Percentiles rank a stretch among this genome's conserved stretches.
Evolutionary conservation across 2,329 filamentous ascomycete species (phyloP).

Genomic region (Stagonosporopsis tanaceti): DNA sequence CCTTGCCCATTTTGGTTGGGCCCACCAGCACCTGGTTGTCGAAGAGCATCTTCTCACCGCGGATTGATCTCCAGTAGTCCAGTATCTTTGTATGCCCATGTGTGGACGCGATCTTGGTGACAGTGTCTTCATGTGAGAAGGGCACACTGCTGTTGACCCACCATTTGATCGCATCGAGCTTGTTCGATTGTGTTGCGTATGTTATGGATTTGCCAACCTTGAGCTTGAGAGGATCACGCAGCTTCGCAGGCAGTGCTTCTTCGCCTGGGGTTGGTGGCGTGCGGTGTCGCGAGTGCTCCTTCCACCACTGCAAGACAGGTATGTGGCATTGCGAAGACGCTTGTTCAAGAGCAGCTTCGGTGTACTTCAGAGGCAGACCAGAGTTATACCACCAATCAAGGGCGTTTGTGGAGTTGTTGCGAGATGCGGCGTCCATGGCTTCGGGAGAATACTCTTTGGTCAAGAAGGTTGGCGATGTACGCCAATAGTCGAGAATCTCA

Average conservation of each 20-base stretch:
- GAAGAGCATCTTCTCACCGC: conserved; percentile 80
- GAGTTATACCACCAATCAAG: conserved; percentile 92
- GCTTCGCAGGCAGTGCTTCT: conserved; percentile 24
- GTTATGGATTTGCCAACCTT: conserved; percentile 87
- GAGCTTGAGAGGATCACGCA: conserved; percentile 58
- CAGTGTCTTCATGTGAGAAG: conserved; percentile 79
- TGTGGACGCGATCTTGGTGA: conserved; percentile 83
- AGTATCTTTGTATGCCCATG: conserved; percentile 86
- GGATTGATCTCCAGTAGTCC: conserved; percentile 79
- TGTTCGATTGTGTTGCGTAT: conserved; percentile 83
- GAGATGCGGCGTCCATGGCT: conserved; percentile 86
- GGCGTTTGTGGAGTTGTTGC: conserved; percentile 82
- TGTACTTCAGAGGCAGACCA: conserved; percentile 82
- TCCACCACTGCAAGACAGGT: conserved; percentile 94
- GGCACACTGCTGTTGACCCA: conserved; percentile 85
- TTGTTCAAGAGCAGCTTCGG: conserved; percentile 85
- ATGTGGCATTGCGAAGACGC: conserved; percentile 85
- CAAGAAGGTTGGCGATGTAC: conserved; percentile 79
- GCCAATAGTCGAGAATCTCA: conserved; percentile 92
- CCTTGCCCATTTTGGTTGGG: conserved; percentile 85
- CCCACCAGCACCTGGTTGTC: conserved; percentile 85
- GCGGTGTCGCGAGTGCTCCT: conserved; percentile 66
- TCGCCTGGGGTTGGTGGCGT: conserved; percentile 23
- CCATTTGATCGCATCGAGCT: conserved; percentile 80
- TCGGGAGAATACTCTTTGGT: conserved; percentile 87